Base-by-base conservation (phyloP, 2,329 filamentous ascomycete genomes). In the Fusarium pseudograminearum region DNA sequence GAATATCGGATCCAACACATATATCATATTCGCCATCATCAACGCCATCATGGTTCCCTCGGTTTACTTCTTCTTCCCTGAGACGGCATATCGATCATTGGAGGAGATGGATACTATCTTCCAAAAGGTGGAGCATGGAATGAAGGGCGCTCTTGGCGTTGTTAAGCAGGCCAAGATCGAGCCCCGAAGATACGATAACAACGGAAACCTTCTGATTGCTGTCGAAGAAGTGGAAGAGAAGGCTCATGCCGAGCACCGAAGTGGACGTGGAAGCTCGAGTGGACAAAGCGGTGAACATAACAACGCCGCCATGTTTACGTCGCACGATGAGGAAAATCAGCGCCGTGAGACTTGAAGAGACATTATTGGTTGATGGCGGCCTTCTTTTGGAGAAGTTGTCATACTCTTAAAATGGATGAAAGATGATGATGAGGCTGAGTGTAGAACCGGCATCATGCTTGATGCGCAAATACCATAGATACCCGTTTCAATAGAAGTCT, bases 21-120 rank as follows among this genome's bases (percentile, higher is more conserved):
- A 91, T 76, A 86, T 87, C 72, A 86, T 91, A 70, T 91, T 91
- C 73, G 89, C 89, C 14, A 83, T 89, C 46, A 89, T 91, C 79
- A 90, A 90, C 75, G 84, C 85, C 67, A 80, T 85, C 70, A 88
- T 89, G 75, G 82, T 89, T 0, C 87, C 87, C 1, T 80, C 78
- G 5, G 81, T 88, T 26, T 89, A 87, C 76, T 86, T 87, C 78
- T 89, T 89, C 81, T 90, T 87, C 78, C 89, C 89, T 1, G 89
- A 91, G 77, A 91, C 89, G 12, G 86, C 86, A 2, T 87, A 87
- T 73, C 83, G 89, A 41, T 87, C 85, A 3, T 83, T 91, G 22
- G 89, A 91, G 76, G 89, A 91, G 74, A 90, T 91, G 85, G 89
- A 91, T 71, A 80, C 78, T 70, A 89, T 90, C 73, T 90, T 90